Evolutionary conservation across 2,329 filamentous ascomycete species (phyloP).

Genomic region (Alternaria hordeiaustralica): DNA sequence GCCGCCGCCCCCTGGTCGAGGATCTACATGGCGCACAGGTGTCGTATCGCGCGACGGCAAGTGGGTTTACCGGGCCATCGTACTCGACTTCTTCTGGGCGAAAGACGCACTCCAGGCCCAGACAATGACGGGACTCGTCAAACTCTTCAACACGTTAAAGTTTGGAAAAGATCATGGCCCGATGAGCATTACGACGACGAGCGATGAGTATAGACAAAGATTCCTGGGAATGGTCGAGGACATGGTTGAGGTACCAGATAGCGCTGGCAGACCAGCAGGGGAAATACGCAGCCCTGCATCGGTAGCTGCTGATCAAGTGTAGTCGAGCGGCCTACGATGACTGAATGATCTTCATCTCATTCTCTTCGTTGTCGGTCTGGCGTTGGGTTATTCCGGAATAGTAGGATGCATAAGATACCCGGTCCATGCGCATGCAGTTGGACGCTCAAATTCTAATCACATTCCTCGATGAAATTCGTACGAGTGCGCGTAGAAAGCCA

Average conservation of each 20-base stretch:
- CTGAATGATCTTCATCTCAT: background rate
- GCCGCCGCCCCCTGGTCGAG: slow-evolving; percentile 42
- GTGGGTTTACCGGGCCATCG: slow-evolving; percentile 70
- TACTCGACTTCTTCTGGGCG: slow-evolving; percentile 81
- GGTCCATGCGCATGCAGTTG: background rate
- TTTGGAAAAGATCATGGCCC: slow-evolving; percentile 67
- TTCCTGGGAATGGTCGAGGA: slow-evolving; percentile 61
- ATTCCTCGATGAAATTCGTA: background rate
- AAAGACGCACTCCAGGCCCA: slow-evolving; percentile 72
- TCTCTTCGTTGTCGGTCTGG: background rate
- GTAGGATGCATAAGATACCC: slow-evolving; percentile 7
- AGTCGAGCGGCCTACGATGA: background rate
- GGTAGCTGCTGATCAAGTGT: slow-evolving; percentile 14
- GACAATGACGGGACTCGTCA: slow-evolving; percentile 70
- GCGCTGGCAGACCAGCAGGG: slow-evolving; percentile 39
- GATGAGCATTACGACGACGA: slow-evolving; percentile 77
- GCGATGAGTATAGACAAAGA: slow-evolving; percentile 68
- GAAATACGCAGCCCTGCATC: slow-evolving; percentile 30
- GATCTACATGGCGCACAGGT: slow-evolving; percentile 66
- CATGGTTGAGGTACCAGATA: slow-evolving; percentile 45
- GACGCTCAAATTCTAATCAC: background rate
- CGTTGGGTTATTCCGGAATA: background rate
- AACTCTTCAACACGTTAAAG: slow-evolving; percentile 63
- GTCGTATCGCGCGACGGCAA: slow-evolving; percentile 66
- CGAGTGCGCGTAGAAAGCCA: background rate